A percentile compares a stretch with the other conserved stretches of the same genome.
phyloP scores from a whole-genome alignment of 306 rosid species.

The Corylus avellana region DNA sequence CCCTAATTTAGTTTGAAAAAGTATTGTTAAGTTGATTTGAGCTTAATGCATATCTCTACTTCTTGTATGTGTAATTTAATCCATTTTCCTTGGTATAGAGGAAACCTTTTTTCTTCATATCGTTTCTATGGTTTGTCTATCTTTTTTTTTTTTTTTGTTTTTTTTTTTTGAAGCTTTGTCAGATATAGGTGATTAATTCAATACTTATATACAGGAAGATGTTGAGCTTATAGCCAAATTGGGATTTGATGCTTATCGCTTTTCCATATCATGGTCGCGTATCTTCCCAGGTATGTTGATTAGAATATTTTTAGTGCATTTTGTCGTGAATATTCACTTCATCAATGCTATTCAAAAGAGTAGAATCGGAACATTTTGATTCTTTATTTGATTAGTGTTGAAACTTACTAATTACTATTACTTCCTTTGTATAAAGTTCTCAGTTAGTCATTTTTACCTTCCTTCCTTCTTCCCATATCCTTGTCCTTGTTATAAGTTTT shows the following conservation, averaged over 20 bases:
- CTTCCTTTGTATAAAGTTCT: conserved; percentile 1
- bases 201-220: conserved; percentile 70
- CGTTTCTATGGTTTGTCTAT: not conserved
- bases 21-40: not conserved
- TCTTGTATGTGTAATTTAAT: not conserved
- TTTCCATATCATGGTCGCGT: conserved; percentile 95
- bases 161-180: not conserved
- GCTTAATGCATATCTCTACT: not conserved
- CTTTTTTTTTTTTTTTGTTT: no score
- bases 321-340: not conserved
- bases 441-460: not conserved
- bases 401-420: not conserved
- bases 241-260: conserved; percentile 87
- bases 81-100: not conserved
- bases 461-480: not conserved
- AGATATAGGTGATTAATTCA: conserved; percentile 21
- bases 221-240: conserved; percentile 79
- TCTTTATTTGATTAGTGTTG: conserved; percentile 9
- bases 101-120: not conserved
- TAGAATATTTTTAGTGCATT: conserved; percentile 6
- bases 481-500: not conserved
- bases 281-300: conserved; percentile 77
- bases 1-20: not conserved
- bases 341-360: not conserved
- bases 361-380: not conserved